phyloP scores from a whole-genome alignment of 345 rosid genomes.

The Populus nigra region DNA sequence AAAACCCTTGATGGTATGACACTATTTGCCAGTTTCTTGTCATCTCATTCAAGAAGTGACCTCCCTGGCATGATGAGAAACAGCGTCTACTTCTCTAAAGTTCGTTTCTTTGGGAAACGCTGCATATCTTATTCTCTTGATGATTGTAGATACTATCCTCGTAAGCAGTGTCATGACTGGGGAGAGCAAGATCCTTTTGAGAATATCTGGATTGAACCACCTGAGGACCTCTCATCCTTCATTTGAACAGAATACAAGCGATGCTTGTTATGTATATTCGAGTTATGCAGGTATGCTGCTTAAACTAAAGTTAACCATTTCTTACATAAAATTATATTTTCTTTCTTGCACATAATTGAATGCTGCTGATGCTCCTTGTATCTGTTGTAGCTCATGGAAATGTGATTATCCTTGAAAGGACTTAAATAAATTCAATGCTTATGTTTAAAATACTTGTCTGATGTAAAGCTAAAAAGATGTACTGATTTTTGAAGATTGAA shows the following conservation, averaged over 20 bases:
- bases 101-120: conserved; percentile 61
- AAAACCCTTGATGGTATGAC: conserved; percentile 54
- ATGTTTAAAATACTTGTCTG: neutral
- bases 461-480: neutral
- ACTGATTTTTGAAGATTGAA: neutral
- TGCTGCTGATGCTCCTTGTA: conserved; percentile 1
- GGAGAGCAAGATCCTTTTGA: conserved; percentile 59
- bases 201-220: conserved; percentile 65
- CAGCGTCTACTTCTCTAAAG: conserved; percentile 66
- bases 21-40: conserved; percentile 57
- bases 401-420: conserved; percentile 11
- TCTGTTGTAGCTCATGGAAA: neutral
- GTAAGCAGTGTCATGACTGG: conserved; percentile 60
- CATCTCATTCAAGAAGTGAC: conserved; percentile 49
- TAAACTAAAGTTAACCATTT: conserved; percentile 1
- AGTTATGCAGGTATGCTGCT: conserved; percentile 3
- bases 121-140: conserved; percentile 60
- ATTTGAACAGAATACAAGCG: conserved; percentile 19
- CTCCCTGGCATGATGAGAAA: conserved; percentile 54
- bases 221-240: conserved; percentile 37
- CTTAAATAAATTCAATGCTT: neutral
- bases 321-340: neutral
- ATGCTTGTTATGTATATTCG: neutral
- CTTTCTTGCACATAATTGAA: conserved; percentile 1
- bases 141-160: conserved; percentile 52